Evolutionary conservation across 805 yeast species (phyloP).

Genomic region (Lachancea sp.): DNA sequence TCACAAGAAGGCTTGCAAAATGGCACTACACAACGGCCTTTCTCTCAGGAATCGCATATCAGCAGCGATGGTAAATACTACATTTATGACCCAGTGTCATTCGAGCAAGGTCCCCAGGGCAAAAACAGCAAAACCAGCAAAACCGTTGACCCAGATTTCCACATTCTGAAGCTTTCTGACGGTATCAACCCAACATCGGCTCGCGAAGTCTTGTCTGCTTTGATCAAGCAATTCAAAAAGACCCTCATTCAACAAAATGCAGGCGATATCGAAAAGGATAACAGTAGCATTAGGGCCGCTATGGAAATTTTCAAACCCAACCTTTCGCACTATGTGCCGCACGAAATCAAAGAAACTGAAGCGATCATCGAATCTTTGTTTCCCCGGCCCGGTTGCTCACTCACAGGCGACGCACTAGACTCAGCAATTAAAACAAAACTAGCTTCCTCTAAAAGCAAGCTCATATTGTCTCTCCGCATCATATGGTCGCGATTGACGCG

Average conservation of each 20-base stretch:
- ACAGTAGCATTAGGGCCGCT: conserved; percentile 15
- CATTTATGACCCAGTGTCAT: conserved; percentile 30
- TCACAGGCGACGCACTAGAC: conserved; percentile 28
- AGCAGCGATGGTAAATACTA: conserved; percentile 28
- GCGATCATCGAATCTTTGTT: conserved; percentile 27
- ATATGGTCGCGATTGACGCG: conserved; percentile 33
- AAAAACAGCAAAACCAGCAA: conserved; percentile 8
- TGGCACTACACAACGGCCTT: conserved; percentile 12
- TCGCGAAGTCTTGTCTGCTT: conserved; percentile 31
- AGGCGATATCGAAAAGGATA: conserved; percentile 13
- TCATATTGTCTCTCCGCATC: conserved; percentile 28
- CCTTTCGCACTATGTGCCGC: conserved; percentile 30
- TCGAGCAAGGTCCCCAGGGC: conserved; percentile 10
- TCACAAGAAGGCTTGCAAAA: conserved; percentile 10
- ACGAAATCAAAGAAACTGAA: conserved; percentile 26
- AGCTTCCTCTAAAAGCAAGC: conserved; percentile 21
- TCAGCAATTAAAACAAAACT: conserved; percentile 17
- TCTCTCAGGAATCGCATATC: conserved; percentile 19
- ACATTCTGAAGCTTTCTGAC: conserved; percentile 16
- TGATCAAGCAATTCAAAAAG: conserved; percentile 29
- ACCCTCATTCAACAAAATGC: conserved; percentile 15
- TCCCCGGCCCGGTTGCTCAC: conserved; percentile 35
- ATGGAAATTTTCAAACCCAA: conserved; percentile 34
- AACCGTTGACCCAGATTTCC: conserved; percentile 9
- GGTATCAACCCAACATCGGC: conserved; percentile 31